Evolutionary conservation across 2,329 filamentous ascomycete species (phyloP).

Genomic region (Pezicula carpinea): DNA sequence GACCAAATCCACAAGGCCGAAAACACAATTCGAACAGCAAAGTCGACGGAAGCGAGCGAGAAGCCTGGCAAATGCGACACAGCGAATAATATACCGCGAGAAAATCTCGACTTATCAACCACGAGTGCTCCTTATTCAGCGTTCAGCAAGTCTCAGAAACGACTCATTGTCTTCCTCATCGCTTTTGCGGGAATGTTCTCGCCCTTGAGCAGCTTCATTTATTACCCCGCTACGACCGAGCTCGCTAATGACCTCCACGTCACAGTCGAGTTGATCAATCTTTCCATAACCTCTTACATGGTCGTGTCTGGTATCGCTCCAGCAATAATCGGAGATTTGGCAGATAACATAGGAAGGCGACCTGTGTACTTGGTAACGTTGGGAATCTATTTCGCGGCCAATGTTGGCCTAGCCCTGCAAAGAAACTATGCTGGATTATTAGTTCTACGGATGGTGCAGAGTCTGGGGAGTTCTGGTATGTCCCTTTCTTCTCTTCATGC

Average conservation of each 20-base stretch:
- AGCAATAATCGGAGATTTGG: constrained; percentile 33
- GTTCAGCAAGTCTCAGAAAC: constrained; percentile 10
- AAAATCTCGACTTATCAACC: too few species aligned
- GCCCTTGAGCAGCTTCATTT: constrained; percentile 22
- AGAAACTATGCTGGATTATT: constrained; percentile 44
- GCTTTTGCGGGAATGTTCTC: constrained; percentile 23
- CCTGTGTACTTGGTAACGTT: constrained; percentile 49
- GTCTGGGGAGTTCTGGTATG: constrained; percentile 36
- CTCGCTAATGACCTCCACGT: constrained; percentile 37
- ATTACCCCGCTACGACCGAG: constrained; percentile 38
- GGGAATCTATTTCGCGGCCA: constrained; percentile 45
- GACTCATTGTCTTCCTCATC: constrained; percentile 18
- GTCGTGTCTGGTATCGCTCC: constrained; percentile 42
- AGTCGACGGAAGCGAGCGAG: too few species aligned
- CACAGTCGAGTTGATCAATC: constrained; percentile 7
- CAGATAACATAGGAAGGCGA: constrained; percentile 52
- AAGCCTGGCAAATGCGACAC: too few species aligned
- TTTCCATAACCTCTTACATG: constrained; percentile 10
- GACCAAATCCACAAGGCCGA: too few species aligned
- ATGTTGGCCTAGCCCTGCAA: constrained; percentile 47
- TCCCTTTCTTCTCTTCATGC: not conserved
- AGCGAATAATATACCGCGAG: too few species aligned
- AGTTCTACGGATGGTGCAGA: constrained; percentile 50
- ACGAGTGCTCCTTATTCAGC: constrained; percentile 4
- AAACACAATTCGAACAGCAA: too few species aligned